Evolutionary conservation across 148 eudicot genomes (phyloP).

Genomic region (Fagopyrum tataricum): DNA sequence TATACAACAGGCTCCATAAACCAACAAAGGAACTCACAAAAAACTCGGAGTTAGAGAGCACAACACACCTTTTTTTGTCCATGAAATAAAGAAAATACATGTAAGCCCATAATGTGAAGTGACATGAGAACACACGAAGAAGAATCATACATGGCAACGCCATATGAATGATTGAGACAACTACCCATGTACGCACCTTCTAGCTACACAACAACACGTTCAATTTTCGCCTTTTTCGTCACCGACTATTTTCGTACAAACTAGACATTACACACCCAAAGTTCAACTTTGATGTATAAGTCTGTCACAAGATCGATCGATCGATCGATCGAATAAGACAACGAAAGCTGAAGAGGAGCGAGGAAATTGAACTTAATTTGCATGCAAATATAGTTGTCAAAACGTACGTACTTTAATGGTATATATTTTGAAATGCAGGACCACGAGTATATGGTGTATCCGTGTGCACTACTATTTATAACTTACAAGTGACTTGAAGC

Average conservation of each 20-base stretch:
- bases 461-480: too few relatives aligned
- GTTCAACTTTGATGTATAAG: not conserved
- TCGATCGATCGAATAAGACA: not conserved
- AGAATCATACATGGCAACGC: too few relatives aligned
- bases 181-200: too few relatives aligned
- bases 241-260: not conserved
- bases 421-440: not conserved
- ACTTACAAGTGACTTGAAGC: too few relatives aligned
- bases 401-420: not conserved
- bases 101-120: too few relatives aligned
- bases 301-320: not conserved
- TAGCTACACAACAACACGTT: not conserved
- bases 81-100: too few relatives aligned
- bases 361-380: not conserved
- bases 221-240: not conserved
- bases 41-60: too few relatives aligned
- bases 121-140: too few relatives aligned
- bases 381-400: constrained; percentile 1
- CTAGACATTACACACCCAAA: not conserved
- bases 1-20: too few relatives aligned
- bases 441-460: not conserved
- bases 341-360: not conserved
- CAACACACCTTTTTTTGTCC: too few relatives aligned
- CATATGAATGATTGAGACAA: too few relatives aligned
- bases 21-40: too few relatives aligned